A percentile compares a stretch with the other conserved stretches of the same genome.
Evolutionary conservation across 2,329 filamentous ascomycete species (phyloP).

Genomic region (Endothia cerciana): DNA sequence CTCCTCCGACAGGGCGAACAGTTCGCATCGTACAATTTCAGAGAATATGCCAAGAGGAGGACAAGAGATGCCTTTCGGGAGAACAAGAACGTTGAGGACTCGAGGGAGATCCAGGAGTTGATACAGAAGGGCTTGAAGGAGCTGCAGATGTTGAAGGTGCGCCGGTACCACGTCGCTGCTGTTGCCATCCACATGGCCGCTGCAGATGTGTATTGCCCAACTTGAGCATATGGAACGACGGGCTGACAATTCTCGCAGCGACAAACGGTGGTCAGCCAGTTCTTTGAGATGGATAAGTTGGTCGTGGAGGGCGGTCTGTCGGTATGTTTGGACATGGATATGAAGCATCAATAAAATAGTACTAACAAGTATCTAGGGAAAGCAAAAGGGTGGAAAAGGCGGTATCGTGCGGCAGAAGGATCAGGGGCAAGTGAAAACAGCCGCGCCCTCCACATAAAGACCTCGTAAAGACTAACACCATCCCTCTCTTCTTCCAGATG

Average conservation of each 20-base stretch:
- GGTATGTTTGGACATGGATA: conserved; percentile 51
- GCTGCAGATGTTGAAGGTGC: conserved; percentile 87
- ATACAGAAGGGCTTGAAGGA: conserved; percentile 87
- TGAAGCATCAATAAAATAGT: conserved; percentile 23
- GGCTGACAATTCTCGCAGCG: conserved; percentile 60
- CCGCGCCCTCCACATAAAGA: not conserved
- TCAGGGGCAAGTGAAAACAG: conserved; percentile 63
- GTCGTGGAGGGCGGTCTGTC: conserved; percentile 89
- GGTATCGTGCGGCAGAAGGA: conserved; percentile 78
- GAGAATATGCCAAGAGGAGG: conserved; percentile 91
- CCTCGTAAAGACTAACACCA: not conserved
- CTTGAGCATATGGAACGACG: not conserved
- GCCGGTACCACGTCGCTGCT: conserved; percentile 28
- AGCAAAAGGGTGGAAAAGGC: conserved; percentile 68
- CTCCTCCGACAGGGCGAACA: conserved; percentile 83
- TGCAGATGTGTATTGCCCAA: not conserved
- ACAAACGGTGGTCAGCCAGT: conserved; percentile 93
- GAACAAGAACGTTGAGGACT: conserved; percentile 72
- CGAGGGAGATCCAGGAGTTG: conserved; percentile 80
- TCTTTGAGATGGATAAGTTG: conserved; percentile 88
- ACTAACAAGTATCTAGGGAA: conserved; percentile 55
- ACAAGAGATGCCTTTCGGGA: conserved; percentile 91
- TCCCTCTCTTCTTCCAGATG: conserved; percentile 3
- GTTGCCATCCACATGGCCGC: not conserved
- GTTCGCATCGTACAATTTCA: conserved; percentile 95